phyloP scores from a whole-genome alignment of 2,329 filamentous ascomycete genomes.

The Pestalotiopsis sp. region DNA sequence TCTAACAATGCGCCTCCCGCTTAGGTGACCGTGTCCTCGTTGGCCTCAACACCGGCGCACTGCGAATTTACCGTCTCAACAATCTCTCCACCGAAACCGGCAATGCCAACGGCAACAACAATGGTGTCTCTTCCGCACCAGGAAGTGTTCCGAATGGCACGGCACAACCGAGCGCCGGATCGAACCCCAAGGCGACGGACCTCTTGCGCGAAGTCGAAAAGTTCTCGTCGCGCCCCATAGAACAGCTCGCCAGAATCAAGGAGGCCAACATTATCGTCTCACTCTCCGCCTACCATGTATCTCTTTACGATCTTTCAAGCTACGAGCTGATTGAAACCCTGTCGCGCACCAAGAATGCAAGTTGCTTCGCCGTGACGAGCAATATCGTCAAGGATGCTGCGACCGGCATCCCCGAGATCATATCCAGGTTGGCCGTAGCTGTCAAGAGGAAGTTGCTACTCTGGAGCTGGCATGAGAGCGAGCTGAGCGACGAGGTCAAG shows the following conservation, averaged over 20 bases:
- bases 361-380: slow-evolving; percentile 88
- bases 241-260: slow-evolving; percentile 94
- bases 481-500: slow-evolving; percentile 16
- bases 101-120: slow-evolving; percentile 29
- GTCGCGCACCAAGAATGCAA: slow-evolving; percentile 82
- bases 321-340: slow-evolving; percentile 83
- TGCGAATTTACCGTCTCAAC: slow-evolving; percentile 92
- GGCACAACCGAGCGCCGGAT: slow-evolving; percentile 24
- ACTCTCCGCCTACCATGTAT: slow-evolving; percentile 86
- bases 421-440: slow-evolving; percentile 87
- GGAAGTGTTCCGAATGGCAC: slow-evolving; percentile 2
- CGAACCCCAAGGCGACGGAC: slow-evolving; percentile 66
- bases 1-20: not conserved
- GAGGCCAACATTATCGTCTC: slow-evolving; percentile 92
- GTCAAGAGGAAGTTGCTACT: slow-evolving; percentile 88
- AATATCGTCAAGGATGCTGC: slow-evolving; percentile 90
- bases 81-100: slow-evolving; percentile 48
- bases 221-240: slow-evolving; percentile 87
- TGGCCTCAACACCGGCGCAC: slow-evolving; percentile 84
- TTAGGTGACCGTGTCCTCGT: slow-evolving; percentile 87
- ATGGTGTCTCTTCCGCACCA: not conserved
- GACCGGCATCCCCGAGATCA: slow-evolving; percentile 89
- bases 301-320: slow-evolving; percentile 84
- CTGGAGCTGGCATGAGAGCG: slow-evolving; percentile 76
- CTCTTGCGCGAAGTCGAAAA: slow-evolving; percentile 90